Evolutionary conservation across 306 rosid species (phyloP).

Genomic region (Dryas alaskensis): DNA sequence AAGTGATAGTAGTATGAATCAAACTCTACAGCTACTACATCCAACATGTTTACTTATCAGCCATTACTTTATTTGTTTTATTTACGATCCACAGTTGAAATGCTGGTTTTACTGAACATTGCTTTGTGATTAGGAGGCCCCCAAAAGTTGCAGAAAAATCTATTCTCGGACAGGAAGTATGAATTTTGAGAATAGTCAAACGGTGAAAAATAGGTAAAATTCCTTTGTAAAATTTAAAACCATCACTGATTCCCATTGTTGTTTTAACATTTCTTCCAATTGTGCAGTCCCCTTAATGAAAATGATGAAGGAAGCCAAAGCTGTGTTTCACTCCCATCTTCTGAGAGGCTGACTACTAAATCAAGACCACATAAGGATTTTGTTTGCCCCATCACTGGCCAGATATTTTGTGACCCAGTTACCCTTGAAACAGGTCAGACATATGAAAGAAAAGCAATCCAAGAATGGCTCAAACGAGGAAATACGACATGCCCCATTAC

Average conservation of each 20-base stretch:
- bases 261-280: slow-evolving; percentile 26
- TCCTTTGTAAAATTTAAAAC: too few species aligned
- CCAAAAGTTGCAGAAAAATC: slow-evolving; percentile 38
- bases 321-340: slow-evolving; percentile 37
- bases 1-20: slow-evolving; percentile 56
- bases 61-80: not conserved
- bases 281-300: slow-evolving; percentile 54
- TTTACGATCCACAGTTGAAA: slow-evolving; percentile 5
- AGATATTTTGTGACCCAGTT: slow-evolving; percentile 79
- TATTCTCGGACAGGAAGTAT: slow-evolving; percentile 28
- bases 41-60: slow-evolving; percentile 3
- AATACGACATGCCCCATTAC: slow-evolving; percentile 90
- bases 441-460: slow-evolving; percentile 87
- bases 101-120: slow-evolving; percentile 25
- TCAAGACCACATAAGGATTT: slow-evolving; percentile 85
- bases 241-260: not conserved
- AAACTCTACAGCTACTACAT: slow-evolving; percentile 9
- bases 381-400: slow-evolving; percentile 87
- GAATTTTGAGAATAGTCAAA: slow-evolving; percentile 42
- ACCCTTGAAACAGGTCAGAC: slow-evolving; percentile 98
- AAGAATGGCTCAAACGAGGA: slow-evolving; percentile 91
- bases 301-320: slow-evolving; percentile 64
- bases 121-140: slow-evolving; percentile 42
- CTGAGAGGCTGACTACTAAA: slow-evolving; percentile 43
- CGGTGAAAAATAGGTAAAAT: slow-evolving; percentile 55